Percentiles rank a stretch among this genome's conserved stretches.
Evolutionary conservation across 2,329 filamentous ascomycete species (phyloP).

Genomic region (Ceratocystis cubensis): DNA sequence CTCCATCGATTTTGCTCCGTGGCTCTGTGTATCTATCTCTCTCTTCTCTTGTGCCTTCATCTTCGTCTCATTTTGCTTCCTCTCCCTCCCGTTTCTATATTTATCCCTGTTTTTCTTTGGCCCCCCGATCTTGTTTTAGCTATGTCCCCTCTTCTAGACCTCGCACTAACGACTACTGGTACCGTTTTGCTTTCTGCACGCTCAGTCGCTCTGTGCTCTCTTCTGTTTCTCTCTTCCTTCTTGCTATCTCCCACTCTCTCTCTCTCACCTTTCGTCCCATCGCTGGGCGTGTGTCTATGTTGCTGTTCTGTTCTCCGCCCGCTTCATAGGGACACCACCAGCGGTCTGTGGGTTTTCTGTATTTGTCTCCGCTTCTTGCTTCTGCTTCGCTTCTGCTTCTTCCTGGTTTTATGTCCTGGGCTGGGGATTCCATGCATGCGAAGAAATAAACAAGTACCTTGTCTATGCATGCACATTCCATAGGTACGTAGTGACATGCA

Average conservation of each 20-base stretch:
- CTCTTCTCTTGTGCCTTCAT: not conserved
- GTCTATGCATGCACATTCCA: not conserved
- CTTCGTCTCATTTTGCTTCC: not conserved
- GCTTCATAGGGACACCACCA: not conserved
- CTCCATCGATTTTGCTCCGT: not conserved
- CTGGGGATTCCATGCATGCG: constrained; percentile 9
- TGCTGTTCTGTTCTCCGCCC: not conserved
- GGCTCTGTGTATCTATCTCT: not conserved
- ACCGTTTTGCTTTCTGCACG: constrained; percentile 12
- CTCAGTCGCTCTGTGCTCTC: constrained; percentile 6
- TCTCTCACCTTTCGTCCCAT: not conserved
- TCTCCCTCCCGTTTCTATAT: not conserved
- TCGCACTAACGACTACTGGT: not conserved
- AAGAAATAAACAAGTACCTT: not conserved
- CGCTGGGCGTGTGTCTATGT: not conserved
- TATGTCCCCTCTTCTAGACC: constrained; percentile 8
- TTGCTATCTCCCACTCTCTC: not conserved
- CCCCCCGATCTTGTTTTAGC: constrained; percentile 5
- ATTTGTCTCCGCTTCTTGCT: not conserved
- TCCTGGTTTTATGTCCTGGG: not conserved
- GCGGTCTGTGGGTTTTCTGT: constrained; percentile 1
- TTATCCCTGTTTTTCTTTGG: not conserved
- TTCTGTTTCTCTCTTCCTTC: not conserved
- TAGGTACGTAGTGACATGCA: not conserved
- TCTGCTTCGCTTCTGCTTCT: not conserved